These are phyloP conservation scores for Asparagopsis taxiformis DNA, from an alignment of 31 red algal species.

Conservation along the genomic window DNA sequence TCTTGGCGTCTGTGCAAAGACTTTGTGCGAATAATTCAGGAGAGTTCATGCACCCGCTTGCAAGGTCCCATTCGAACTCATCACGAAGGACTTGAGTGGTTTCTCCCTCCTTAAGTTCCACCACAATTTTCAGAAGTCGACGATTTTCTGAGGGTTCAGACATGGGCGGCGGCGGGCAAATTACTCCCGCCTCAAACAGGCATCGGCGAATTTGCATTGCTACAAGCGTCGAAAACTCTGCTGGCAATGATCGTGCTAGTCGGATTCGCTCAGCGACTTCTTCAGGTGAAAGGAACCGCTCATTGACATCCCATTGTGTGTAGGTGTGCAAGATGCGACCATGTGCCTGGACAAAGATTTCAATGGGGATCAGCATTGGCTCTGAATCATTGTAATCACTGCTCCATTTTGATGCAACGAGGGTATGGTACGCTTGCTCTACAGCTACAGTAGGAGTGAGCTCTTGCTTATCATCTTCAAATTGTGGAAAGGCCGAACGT, in stretches of 20 bases:
- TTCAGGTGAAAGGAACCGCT: constrained; percentile 47
- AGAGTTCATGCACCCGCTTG: constrained; percentile 30
- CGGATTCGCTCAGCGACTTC: constrained; percentile 46
- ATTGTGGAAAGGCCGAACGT: constrained; percentile 17
- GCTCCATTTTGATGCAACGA: constrained; percentile 42
- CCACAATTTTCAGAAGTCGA: constrained; percentile 39
- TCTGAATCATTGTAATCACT: constrained; percentile 28
- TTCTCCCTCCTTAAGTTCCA: constrained; percentile 14
- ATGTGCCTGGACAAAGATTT: constrained; percentile 20
- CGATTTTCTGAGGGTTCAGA: constrained; percentile 27
- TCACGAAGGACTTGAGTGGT: constrained; percentile 10
- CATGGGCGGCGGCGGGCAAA: constrained; percentile 37
- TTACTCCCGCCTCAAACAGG: constrained; percentile 51
- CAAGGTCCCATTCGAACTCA: constrained; percentile 66
- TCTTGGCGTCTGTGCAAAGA: constrained; percentile 41
- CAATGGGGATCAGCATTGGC: constrained; percentile 47
- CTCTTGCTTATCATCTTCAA: constrained; percentile 27
- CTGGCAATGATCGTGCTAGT: constrained; percentile 26
- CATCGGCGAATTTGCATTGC: constrained; percentile 50
- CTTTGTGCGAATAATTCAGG: constrained; percentile 54
- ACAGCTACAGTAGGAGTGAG: constrained; percentile 34
- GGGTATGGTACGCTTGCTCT: constrained; percentile 45
- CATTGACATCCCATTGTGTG: constrained; percentile 71
- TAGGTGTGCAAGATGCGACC: constrained; percentile 38
- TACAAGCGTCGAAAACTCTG: constrained; percentile 24